These are phyloP conservation scores for Amanita fuliginea DNA, from an alignment of 768 basidiomycete species.

Conservation along the genomic window DNA sequence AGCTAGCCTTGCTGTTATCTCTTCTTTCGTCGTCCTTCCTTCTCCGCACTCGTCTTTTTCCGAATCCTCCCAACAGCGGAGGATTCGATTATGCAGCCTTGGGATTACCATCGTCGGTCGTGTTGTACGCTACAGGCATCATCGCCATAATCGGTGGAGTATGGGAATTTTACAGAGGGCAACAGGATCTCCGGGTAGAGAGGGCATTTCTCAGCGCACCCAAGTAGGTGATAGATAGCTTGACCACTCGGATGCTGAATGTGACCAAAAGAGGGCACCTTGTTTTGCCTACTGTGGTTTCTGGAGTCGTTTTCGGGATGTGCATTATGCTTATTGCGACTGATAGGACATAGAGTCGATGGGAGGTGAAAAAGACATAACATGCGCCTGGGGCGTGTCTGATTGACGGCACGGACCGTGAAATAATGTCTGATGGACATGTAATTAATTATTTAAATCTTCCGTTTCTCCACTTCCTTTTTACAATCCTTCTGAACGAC, in stretches of 20 bases:
- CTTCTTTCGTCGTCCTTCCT: slow-evolving; percentile 55
- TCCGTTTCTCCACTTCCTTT: slow-evolving; percentile 9
- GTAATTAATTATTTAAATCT: not conserved
- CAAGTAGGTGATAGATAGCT: slow-evolving; percentile 29
- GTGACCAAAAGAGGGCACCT: slow-evolving; percentile 31
- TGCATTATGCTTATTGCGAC: slow-evolving; percentile 38
- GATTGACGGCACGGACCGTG: not conserved
- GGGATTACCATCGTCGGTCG: slow-evolving; percentile 36
- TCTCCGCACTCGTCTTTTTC: slow-evolving; percentile 47
- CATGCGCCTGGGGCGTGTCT: not conserved
- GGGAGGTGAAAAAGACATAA: not conserved
- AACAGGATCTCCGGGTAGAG: slow-evolving; percentile 41
- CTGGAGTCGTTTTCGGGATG: slow-evolving; percentile 36
- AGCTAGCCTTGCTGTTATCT: slow-evolving; percentile 52
- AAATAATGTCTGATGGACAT: not conserved
- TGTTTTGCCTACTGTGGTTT: slow-evolving; percentile 38
- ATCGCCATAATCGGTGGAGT: slow-evolving; percentile 42
- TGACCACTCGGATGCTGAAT: not conserved
- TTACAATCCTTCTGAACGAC: slow-evolving; percentile 11
- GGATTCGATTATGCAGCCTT: slow-evolving; percentile 12
- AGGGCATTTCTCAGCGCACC: slow-evolving; percentile 49
- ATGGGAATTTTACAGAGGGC: slow-evolving; percentile 59
- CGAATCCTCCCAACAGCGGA: slow-evolving; percentile 17
- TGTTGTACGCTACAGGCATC: slow-evolving; percentile 44
- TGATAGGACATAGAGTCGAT: slow-evolving; percentile 11